phyloP scores from a whole-genome alignment of 768 basidiomycete genomes.

The Xerocomus brunneocitrinus region DNA sequence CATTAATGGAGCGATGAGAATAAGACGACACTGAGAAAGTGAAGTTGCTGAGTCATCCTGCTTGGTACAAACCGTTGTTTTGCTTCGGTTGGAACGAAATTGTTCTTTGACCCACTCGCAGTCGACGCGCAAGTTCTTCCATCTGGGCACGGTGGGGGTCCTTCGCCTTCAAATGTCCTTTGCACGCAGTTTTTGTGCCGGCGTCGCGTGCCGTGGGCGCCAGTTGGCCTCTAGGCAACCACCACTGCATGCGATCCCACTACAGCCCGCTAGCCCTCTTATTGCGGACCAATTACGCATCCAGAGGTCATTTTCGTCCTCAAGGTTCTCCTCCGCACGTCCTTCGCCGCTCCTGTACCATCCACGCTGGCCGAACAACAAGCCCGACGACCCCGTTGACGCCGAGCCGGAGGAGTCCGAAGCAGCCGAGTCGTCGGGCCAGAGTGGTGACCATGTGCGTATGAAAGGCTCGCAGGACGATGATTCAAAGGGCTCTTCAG shows the following conservation, averaged over 20 bases:
- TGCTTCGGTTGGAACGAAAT: neutral
- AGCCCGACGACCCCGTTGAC: slow-evolving; percentile 25
- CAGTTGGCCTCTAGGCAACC: slow-evolving; percentile 9
- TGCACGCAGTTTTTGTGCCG: slow-evolving; percentile 16
- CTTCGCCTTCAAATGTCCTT: slow-evolving; percentile 22
- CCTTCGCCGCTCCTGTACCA: slow-evolving; percentile 29
- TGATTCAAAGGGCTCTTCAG: slow-evolving; percentile 29
- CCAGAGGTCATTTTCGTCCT: slow-evolving; percentile 28
- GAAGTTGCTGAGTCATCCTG: neutral
- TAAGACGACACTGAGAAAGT: neutral
- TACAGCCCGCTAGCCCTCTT: slow-evolving; percentile 2
- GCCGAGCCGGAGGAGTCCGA: slow-evolving; percentile 25
- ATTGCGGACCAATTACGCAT: slow-evolving; percentile 5
- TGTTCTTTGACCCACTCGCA: neutral
- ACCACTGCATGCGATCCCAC: slow-evolving; percentile 10
- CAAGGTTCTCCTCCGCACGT: slow-evolving; percentile 19
- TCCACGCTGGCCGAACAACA: slow-evolving; percentile 40
- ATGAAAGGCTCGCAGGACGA: slow-evolving; percentile 31
- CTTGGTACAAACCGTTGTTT: too few species aligned
- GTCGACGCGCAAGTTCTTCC: neutral
- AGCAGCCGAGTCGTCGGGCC: slow-evolving; percentile 17
- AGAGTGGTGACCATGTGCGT: slow-evolving; percentile 14
- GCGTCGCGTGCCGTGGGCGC: slow-evolving; percentile 7
- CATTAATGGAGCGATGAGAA: too few species aligned
- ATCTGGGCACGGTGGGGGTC: slow-evolving; percentile 15